Conservation (phyloP, 768 basidiomycete species). For the Plicaturopsis crispa region DNA sequence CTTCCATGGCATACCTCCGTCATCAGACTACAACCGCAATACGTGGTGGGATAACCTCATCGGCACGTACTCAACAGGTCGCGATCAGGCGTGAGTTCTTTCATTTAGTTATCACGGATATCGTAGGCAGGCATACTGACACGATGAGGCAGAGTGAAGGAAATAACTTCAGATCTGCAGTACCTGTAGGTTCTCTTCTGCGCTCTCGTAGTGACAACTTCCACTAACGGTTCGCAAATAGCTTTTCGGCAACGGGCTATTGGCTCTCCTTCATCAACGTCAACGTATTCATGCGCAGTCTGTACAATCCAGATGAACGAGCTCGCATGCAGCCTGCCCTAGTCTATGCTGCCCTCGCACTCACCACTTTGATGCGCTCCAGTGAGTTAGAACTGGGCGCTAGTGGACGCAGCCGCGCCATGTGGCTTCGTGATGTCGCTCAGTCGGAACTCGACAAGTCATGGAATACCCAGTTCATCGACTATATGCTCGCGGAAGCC, state of each 20-base stretch:
- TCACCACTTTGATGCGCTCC: constrained; percentile 66
- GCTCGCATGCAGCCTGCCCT: constrained; percentile 62
- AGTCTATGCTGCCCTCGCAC: constrained; percentile 58
- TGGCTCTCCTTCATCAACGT: constrained; percentile 67
- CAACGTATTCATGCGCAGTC: constrained; percentile 40
- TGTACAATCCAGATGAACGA: constrained; percentile 46
- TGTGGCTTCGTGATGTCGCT: constrained; percentile 50
- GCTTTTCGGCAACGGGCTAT: constrained; percentile 38
- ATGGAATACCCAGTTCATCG: constrained; percentile 43
- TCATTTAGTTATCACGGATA: too few relatives aligned
- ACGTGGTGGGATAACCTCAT: constrained; percentile 45
- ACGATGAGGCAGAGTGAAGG: constrained; percentile 32
- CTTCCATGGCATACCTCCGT: constrained; percentile 14
- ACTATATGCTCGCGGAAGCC: constrained; percentile 63
- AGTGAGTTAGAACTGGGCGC: constrained; percentile 55
- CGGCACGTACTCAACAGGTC: constrained; percentile 29
- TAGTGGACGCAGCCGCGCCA: constrained; percentile 48
- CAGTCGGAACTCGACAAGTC: constrained; percentile 46
- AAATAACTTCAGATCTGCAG: constrained; percentile 41
- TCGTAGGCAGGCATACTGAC: too few relatives aligned
- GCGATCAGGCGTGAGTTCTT: constrained; percentile 35
- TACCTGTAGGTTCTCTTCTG: constrained; percentile 34
- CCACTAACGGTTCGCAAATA: too few relatives aligned
- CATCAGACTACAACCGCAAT: constrained; percentile 24
- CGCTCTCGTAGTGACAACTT: not conserved